phyloP scores from a whole-genome alignment of 495 filamentous ascomycete genomes.

The Aspergillus nidulans region DNA sequence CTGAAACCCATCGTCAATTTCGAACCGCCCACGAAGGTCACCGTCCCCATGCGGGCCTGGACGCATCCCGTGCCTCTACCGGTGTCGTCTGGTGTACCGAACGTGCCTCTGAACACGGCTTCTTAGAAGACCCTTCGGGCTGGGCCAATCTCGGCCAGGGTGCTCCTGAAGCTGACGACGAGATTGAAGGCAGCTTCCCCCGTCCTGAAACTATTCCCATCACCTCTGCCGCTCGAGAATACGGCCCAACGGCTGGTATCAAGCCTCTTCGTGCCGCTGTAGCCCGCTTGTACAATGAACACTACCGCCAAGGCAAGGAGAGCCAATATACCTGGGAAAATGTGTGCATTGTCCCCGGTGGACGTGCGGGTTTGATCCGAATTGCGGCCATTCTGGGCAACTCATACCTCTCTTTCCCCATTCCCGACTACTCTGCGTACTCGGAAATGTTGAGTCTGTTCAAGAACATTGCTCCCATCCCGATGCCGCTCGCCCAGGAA shows the following conservation, averaged over 20 bases:
- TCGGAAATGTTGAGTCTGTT: conserved; percentile 95
- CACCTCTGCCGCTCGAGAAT: conserved; percentile 72
- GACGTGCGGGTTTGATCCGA: conserved; percentile 84
- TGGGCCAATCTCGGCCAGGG: conserved; percentile 97
- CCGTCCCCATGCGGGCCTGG: conserved; percentile 82
- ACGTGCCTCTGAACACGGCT: conserved; percentile 73
- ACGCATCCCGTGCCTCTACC: conserved; percentile 75
- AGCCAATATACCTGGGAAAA: conserved; percentile 98
- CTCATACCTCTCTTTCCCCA: conserved; percentile 84
- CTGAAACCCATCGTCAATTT: conserved; percentile 81
- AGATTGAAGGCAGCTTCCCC: conserved; percentile 83
- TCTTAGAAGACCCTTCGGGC: conserved; percentile 68
- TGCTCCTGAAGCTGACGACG: conserved; percentile 90
- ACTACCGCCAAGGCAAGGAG: conserved; percentile 82
- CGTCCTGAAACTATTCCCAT: conserved; percentile 81
- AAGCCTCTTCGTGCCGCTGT: conserved; percentile 84
- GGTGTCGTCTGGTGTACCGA: conserved; percentile 88
- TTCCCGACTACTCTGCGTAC: conserved; percentile 76
- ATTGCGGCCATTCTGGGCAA: conserved; percentile 93
- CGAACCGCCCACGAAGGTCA: conserved; percentile 82
- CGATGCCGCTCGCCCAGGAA: conserved; percentile 74
- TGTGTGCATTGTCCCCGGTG: conserved; percentile 95
- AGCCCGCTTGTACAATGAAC: conserved; percentile 88
- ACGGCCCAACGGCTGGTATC: conserved; percentile 91
- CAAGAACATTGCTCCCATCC: conserved; percentile 87